phyloP scores from a whole-genome alignment of 805 yeast species.

The Pichia californica region DNA sequence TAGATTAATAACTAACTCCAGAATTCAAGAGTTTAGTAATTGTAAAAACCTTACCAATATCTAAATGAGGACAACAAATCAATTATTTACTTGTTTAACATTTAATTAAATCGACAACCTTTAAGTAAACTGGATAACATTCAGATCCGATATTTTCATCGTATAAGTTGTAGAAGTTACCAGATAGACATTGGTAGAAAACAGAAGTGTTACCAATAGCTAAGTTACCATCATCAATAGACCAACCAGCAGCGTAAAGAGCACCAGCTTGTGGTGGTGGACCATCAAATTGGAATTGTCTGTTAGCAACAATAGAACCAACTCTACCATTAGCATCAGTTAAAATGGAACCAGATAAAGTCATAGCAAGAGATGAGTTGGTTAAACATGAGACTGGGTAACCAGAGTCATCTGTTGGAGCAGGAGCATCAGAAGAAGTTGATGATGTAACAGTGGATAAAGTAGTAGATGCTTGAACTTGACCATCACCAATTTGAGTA shows the following conservation, averaged over 20 bases:
- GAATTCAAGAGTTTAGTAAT: not conserved
- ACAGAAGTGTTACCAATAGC: conserved; percentile 44
- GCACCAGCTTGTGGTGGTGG: conserved; percentile 61
- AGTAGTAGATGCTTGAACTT: conserved; percentile 25
- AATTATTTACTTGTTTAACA: conserved; percentile 26
- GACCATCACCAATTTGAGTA: too few species aligned
- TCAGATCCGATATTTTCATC: conserved; percentile 41
- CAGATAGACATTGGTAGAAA: conserved; percentile 53
- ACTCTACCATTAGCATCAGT: conserved; percentile 44
- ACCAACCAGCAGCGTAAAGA: conserved; percentile 48
- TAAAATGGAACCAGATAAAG: conserved; percentile 36
- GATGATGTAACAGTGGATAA: conserved; percentile 7
- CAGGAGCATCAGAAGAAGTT: not conserved
- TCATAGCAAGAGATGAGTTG: conserved; percentile 37
- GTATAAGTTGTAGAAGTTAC: conserved; percentile 52
- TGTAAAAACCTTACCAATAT: too few species aligned
- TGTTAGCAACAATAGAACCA: conserved; percentile 56
- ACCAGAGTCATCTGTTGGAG: conserved; percentile 13
- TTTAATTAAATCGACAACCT: conserved; percentile 38
- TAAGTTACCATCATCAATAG: conserved; percentile 39
- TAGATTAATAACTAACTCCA: not conserved
- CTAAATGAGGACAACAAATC: not conserved
- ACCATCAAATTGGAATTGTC: conserved; percentile 62
- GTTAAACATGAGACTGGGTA: conserved; percentile 31
- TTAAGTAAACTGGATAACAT: conserved; percentile 41